phyloP scores from a whole-genome alignment of 2,329 filamentous ascomycete genomes.

The Onygenales sp. region DNA sequence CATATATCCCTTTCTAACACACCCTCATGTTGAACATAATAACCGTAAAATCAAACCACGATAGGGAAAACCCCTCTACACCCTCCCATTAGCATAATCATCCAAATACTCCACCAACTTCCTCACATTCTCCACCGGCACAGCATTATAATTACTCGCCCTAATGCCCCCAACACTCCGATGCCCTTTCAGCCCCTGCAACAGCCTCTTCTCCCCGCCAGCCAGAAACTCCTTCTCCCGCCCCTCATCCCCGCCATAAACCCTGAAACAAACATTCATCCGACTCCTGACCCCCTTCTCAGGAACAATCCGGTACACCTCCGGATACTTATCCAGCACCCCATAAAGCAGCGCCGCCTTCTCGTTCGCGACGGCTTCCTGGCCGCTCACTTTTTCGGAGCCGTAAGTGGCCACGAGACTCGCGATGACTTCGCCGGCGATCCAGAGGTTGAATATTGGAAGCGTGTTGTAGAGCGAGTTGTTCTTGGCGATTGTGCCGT shows the following conservation, averaged over 20 bases:
- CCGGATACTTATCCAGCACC: constrained; percentile 62
- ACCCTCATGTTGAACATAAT: too few species aligned
- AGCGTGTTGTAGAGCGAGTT: constrained; percentile 94
- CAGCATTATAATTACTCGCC: constrained; percentile 81
- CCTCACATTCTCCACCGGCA: constrained; percentile 44
- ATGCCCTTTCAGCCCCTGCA: constrained; percentile 82
- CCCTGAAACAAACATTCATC: constrained; percentile 93
- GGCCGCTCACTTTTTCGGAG: constrained; percentile 60
- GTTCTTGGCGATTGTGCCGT: constrained; percentile 79
- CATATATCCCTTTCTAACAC: not conserved
- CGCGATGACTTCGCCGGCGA: constrained; percentile 81
- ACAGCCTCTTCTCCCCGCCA: constrained; percentile 55
- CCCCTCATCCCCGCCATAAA: constrained; percentile 54
- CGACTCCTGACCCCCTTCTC: constrained; percentile 66
- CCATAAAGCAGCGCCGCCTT: constrained; percentile 72
- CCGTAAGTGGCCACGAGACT: constrained; percentile 58
- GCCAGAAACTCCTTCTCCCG: constrained; percentile 74
- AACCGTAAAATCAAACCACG: too few species aligned
- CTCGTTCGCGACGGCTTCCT: constrained; percentile 60
- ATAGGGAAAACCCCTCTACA: not conserved
- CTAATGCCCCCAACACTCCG: constrained; percentile 78
- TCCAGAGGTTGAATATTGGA: constrained; percentile 87
- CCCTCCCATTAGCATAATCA: constrained; percentile 39
- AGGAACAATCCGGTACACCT: constrained; percentile 70
- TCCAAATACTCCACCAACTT: constrained; percentile 36